A percentile compares a stretch with the other conserved stretches of the same genome.
Evolutionary conservation across 2,329 filamentous ascomycete species (phyloP).

Genomic region (Diplodia scrobiculata): DNA sequence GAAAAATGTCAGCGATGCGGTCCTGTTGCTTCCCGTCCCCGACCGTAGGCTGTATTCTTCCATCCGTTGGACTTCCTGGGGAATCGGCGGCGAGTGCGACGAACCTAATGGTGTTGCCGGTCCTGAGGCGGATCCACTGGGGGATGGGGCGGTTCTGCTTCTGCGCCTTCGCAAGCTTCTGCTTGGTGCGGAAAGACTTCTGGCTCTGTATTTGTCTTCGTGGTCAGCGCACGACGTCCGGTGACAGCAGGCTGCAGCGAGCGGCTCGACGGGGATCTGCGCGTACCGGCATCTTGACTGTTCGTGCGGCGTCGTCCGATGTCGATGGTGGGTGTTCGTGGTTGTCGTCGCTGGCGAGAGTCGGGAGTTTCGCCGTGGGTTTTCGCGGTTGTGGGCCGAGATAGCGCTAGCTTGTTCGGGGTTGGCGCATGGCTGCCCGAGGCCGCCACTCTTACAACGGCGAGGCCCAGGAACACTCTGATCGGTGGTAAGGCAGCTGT

Average conservation of each 20-base stretch:
- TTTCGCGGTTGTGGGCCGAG: constrained; percentile 28
- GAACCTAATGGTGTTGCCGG: constrained; percentile 99
- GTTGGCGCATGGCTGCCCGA: background rate
- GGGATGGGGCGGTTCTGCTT: constrained; percentile 99
- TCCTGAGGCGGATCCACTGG: constrained; percentile 99
- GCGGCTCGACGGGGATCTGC: background rate
- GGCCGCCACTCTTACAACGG: background rate
- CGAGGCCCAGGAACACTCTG: background rate
- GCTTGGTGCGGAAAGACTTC: constrained; percentile 99
- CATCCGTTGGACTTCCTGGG: constrained; percentile 27
- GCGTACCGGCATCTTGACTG: constrained; percentile 31
- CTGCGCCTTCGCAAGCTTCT: constrained; percentile 99
- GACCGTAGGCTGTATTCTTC: background rate
- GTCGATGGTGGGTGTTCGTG: constrained; percentile 29
- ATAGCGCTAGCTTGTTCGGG: background rate
- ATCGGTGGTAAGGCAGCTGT: background rate
- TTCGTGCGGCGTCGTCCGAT: constrained; percentile 29
- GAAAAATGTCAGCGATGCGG: constrained; percentile 29
- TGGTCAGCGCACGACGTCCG: constrained; percentile 18
- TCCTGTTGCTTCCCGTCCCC: constrained; percentile 4
- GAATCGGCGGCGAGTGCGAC: constrained; percentile 41
- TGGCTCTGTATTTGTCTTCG: constrained; percentile 69
- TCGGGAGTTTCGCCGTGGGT: constrained; percentile 26
- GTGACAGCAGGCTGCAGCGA: background rate
- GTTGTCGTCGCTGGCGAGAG: constrained; percentile 27